Evolutionary conservation across 2,329 filamentous ascomycete genomes (phyloP).

Genomic region (Aspergillus sp.): DNA sequence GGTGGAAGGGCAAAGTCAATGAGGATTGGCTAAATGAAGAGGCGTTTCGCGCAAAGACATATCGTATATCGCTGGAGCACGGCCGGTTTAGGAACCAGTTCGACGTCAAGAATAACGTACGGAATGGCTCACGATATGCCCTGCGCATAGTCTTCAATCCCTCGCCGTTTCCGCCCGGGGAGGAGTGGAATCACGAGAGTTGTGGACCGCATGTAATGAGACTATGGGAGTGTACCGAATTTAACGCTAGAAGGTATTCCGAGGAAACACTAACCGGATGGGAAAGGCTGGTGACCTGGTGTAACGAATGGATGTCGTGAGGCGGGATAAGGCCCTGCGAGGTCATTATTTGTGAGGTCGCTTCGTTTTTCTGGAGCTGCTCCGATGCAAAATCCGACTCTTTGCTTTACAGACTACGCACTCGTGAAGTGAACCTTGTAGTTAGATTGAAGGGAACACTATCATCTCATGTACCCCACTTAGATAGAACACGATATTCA

Average conservation of each 20-base stretch:
- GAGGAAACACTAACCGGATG: neutral
- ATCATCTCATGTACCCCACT: too few species aligned
- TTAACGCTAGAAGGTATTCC: neutral
- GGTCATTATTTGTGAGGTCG: too few species aligned
- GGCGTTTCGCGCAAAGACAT: neutral
- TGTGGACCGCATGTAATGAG: neutral
- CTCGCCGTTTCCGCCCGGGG: neutral
- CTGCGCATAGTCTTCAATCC: neutral
- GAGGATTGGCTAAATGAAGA: neutral
- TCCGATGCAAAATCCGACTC: too few species aligned
- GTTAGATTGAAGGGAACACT: too few species aligned
- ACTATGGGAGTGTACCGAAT: neutral
- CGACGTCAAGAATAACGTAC: neutral
- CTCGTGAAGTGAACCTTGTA: too few species aligned
- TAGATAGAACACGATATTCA: too few species aligned
- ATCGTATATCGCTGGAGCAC: neutral
- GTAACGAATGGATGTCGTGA: too few species aligned
- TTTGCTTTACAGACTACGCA: too few species aligned
- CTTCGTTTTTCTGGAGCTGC: too few species aligned
- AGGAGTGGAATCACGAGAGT: neutral
- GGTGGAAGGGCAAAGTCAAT: neutral
- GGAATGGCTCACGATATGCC: neutral
- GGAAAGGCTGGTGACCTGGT: neutral
- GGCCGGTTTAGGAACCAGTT: neutral
- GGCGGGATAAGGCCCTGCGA: too few species aligned